Evolutionary conservation across 371 early-diverging fungal species (phyloP), one percentile per base, ranked within the genome.

Genomic region (Syncephalastrum monosporum): DNA sequence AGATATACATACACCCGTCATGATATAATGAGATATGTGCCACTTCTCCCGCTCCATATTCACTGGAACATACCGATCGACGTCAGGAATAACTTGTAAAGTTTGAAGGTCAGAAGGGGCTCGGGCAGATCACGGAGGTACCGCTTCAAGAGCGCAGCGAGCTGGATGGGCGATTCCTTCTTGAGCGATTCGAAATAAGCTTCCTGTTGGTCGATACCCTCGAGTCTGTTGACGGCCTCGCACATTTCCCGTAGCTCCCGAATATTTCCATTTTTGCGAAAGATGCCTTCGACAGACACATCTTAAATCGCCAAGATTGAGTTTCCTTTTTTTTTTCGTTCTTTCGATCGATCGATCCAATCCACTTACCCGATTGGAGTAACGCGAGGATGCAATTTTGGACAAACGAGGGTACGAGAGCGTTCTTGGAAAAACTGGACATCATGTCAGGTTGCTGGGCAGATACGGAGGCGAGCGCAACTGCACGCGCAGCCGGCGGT

Each of bases 251-350:
- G 90, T 46, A 96, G 77, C 25, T 89, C 72, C 44, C 91, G 81
- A 57, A 98, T 95, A 66, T 98, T 97, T 15, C 98, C 98, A 63
- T 94, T 98, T 69, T 96, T 97, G 55, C 98, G 83, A 82, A 98
- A 98, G 6, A 97, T 88, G 6, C 98, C 98, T 74, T 97, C 97
- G 7, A 89, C 84, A 0, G 80, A 68, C 74, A 98, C 77, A 67
- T 95, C 92, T 89, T 33, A 33, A 33, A 33, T 10, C 29, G 38
- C 38, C 10, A 10, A 33, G 10, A 10, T 33, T 33, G 38, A 33
- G 38, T 33, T 33, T 15, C 45, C 45, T 13, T 16, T 5, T 17
- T 24, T 52, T 21, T 68, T 61, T 27, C 7, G 6, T 29, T 29
- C 4, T 29, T 3, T 33, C 38, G 38, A 33, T 33, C 38, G 38